Evolutionary conservation across 23 red algal genomes (phyloP), one percentile per base, ranked within the genome.

Genomic region (Gracilariopsis chorda): DNA sequence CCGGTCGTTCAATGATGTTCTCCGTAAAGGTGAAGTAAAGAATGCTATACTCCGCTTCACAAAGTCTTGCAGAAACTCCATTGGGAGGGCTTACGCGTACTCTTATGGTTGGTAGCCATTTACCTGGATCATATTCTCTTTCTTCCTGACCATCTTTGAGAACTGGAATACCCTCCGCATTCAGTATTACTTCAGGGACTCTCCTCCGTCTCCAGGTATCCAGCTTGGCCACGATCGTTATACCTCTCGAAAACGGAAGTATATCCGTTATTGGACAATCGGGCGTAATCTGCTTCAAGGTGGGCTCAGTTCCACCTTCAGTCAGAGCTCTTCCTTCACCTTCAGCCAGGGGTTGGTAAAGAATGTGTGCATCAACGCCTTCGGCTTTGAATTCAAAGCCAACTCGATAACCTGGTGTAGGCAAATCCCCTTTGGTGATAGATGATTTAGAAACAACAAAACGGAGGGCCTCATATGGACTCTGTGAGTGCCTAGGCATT

Each of bases 11-110:
- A 71, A 88, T 78, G 7, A 95, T 64, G 51, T 95, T 95, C 51
- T 95, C 93, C 28, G 93, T 95, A 34, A 91, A 84, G 2, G 84
- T 88, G 56, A 95, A 90, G 47, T 95, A 95, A 48, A 95, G 53
- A n/a, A 95, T 86, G 57, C 85, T 90, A 75, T 95, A 95, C 44
- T 95, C 93, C 25, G 93, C 93, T 78, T 95, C 93, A 70, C 93
- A 88, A 8, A 95, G 83, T 36, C 78, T 59, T 56, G 92, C 92
- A 33, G 48, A 32, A 46, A 95, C 81, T 2, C 85, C 85, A 29
- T 83, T 51, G 10, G 84, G 76, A 19, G 83, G 57, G 27, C 71
- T 68, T 11, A 94, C 52, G 1, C 91, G 91, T 11, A 94, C 80
- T 63, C 91, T 21, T 33, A 94, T 61, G 12, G 91, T 55, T 25